phyloP scores from a whole-genome alignment of 2,329 filamentous ascomycete species.

The Trichoderma asperellum region DNA sequence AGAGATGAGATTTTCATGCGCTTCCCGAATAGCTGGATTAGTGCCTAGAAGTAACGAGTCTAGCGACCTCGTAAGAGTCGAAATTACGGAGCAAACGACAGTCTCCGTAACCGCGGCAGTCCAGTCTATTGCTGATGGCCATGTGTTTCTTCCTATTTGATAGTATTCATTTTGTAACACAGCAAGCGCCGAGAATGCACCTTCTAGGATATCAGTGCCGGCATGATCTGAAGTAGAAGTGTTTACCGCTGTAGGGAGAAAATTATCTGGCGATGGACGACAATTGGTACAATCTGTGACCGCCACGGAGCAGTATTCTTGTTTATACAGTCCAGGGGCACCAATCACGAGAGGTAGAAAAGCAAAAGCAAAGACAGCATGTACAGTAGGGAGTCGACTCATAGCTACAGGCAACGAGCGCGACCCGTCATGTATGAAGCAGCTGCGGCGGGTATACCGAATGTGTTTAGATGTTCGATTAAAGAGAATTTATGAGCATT shows the following conservation, averaged over 20 bases:
- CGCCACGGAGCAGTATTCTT: constrained; percentile 6
- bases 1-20: constrained; percentile 78
- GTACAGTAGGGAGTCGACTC: neutral
- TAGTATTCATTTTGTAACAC: constrained; percentile 82
- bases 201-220: constrained; percentile 44
- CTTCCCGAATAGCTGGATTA: constrained; percentile 48
- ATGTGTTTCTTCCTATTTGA: constrained; percentile 74
- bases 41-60: constrained; percentile 42
- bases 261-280: neutral
- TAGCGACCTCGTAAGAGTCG: constrained; percentile 68
- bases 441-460: neutral
- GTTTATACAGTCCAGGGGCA: neutral
- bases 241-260: neutral
- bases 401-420: neutral
- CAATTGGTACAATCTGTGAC: neutral
- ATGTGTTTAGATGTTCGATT: neutral
- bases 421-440: too few relatives aligned
- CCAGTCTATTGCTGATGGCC: constrained; percentile 90
- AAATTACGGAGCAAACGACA: constrained; percentile 68
- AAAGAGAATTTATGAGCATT: neutral
- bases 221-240: neutral
- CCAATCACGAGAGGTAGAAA: neutral
- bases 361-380: neutral
- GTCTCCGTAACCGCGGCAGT: constrained; percentile 85
- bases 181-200: constrained; percentile 66